Percentiles rank a stretch among this genome's conserved stretches.
These are phyloP conservation scores for Xylaria arbuscula DNA, from an alignment of 2,329 filamentous ascomycete species.

Conservation along the genomic window DNA sequence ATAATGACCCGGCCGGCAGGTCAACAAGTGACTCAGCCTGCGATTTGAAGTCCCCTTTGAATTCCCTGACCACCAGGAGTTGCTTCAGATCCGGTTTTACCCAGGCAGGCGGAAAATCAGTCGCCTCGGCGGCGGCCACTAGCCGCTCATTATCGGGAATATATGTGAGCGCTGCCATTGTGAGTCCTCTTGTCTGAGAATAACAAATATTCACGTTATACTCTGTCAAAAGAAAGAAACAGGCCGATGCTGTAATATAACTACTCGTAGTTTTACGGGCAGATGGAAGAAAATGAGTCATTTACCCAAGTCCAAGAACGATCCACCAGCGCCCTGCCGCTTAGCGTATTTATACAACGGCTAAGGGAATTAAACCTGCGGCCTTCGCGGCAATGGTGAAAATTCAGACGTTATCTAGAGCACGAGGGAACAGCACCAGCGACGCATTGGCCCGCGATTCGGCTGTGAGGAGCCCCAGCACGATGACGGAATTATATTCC, in stretches of 20 bases:
- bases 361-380: conserved; percentile 26
- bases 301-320: conserved; percentile 18
- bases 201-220: background rate
- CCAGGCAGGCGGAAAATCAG: conserved; percentile 30
- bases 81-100: conserved; percentile 32
- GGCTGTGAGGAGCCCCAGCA: conserved; percentile 6
- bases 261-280: background rate
- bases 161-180: conserved; percentile 9
- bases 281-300: conserved; percentile 25
- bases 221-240: background rate
- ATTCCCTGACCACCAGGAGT: conserved; percentile 28
- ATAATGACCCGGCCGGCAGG: conserved; percentile 33
- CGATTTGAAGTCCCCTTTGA: conserved; percentile 20
- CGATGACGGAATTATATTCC: conserved; percentile 10
- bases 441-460: conserved; percentile 2
- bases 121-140: conserved; percentile 3
- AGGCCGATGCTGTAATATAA: background rate
- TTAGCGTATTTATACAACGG: conserved; percentile 21
- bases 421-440: background rate
- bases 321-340: conserved; percentile 28
- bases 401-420: background rate
- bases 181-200: background rate
- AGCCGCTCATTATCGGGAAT: background rate
- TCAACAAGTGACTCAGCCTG: conserved; percentile 33
- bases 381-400: conserved; percentile 25